Evolutionary conservation across 1,284 basidiomycete genomes (phyloP).

Genomic region (Apiotrichum brassicae): DNA sequence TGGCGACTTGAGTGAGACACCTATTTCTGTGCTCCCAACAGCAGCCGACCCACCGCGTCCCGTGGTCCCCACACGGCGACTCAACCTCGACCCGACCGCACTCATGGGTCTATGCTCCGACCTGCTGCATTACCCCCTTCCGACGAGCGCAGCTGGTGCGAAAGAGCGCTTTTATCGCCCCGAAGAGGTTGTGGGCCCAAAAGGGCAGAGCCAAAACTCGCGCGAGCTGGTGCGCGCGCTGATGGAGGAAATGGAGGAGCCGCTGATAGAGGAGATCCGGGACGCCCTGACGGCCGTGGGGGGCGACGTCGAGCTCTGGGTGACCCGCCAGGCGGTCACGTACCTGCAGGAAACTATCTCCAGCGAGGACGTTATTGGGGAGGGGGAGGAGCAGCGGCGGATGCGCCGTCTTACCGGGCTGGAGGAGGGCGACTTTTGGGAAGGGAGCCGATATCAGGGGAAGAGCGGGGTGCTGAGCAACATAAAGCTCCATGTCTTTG

Average conservation of each 20-base stretch:
- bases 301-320: conserved; percentile 61
- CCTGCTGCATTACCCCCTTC: conserved; percentile 65
- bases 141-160: conserved; percentile 53
- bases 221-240: conserved; percentile 37
- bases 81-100: conserved; percentile 74
- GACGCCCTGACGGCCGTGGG: conserved; percentile 30
- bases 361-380: conserved; percentile 28
- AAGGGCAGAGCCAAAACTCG: conserved; percentile 36
- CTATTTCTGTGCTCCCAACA: conserved; percentile 50
- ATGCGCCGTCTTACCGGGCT: conserved; percentile 36
- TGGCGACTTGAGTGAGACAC: conserved; percentile 51
- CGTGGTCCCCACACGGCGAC: conserved; percentile 47
- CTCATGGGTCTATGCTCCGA: conserved; percentile 77
- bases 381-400: conserved; percentile 37
- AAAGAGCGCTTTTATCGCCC: conserved; percentile 56
- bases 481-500: conserved; percentile 30
- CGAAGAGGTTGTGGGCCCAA: conserved; percentile 8
- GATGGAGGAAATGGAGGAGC: conserved; percentile 61
- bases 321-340: conserved; percentile 63
- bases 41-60: conserved; percentile 58
- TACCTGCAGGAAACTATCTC: conserved; percentile 37
- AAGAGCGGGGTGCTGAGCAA: conserved; percentile 24
- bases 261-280: conserved; percentile 59
- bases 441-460: conserved; percentile 38
- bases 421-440: conserved; percentile 40